Conservation (phyloP, 176 grass and related monocot species). For the Avena sativa region DNA sequence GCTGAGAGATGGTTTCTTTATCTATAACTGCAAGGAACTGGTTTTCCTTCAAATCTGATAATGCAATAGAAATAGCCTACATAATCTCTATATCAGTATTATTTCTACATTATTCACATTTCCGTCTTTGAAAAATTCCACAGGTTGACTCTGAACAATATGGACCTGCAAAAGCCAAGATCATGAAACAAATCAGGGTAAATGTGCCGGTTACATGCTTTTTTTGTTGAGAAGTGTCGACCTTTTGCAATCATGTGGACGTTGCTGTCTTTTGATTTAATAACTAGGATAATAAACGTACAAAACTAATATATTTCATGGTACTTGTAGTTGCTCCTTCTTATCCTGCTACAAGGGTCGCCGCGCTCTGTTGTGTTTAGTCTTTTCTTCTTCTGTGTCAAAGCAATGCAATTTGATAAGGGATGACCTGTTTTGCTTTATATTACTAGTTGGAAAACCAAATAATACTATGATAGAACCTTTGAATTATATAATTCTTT, state of each 20-base stretch:
- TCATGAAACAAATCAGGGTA: conserved; percentile 89
- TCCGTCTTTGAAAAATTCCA: conserved; percentile 36
- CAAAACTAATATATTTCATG: not conserved
- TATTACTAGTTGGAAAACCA: too few species aligned
- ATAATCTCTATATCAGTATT: conserved; percentile 9
- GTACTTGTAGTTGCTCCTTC: not conserved
- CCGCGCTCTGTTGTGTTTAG: not conserved
- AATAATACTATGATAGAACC: too few species aligned
- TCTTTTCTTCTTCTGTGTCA: not conserved
- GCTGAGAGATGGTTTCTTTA: conserved; percentile 16
- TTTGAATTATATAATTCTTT: too few species aligned
- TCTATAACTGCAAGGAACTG: not conserved
- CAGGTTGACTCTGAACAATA: conserved; percentile 72
- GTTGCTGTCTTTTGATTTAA: conserved; percentile 12
- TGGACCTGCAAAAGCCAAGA: conserved; percentile 71
- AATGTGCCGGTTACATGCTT: conserved; percentile 34
- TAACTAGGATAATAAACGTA: not conserved
- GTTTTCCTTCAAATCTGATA: conserved; percentile 5
- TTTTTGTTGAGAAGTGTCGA: not conserved
- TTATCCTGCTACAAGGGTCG: not conserved
- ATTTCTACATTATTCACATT: not conserved
- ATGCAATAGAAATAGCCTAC: conserved; percentile 1
- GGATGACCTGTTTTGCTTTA: too few species aligned
- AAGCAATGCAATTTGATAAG: too few species aligned
- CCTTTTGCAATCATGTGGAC: not conserved